Percentiles rank a stretch among this genome's conserved stretches.
These are phyloP conservation scores for Bifiguratus adelaidae DNA, from an alignment of 192 early-diverging fungal species.

Conservation along the genomic window DNA sequence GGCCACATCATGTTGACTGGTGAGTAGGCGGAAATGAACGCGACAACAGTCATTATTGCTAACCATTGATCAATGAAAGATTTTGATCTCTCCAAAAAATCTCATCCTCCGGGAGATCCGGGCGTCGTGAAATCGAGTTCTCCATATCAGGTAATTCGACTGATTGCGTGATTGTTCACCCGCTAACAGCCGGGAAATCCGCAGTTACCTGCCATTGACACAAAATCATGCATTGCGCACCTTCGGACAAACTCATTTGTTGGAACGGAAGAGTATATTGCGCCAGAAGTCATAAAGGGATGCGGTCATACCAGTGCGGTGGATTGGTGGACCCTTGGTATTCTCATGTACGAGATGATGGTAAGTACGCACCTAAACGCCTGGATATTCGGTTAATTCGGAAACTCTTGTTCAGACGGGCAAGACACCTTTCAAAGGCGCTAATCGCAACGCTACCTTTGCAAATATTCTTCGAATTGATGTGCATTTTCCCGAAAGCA, in stretches of 20 bases:
- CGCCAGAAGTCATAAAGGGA: conserved; percentile 96
- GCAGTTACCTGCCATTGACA: conserved; percentile 69
- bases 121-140: conserved; percentile 46
- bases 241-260: conserved; percentile 96
- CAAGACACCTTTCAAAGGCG: conserved; percentile 95
- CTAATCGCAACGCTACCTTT: conserved; percentile 82
- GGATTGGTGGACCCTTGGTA: conserved; percentile 99
- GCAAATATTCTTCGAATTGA: conserved; percentile 76
- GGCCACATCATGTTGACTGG: conserved; percentile 98
- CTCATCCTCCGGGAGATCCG: conserved; percentile 68
- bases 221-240: conserved; percentile 75
- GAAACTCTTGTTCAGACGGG: conserved; percentile 44
- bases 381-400: background rate
- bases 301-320: conserved; percentile 87
- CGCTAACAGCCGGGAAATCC: conserved; percentile 3
- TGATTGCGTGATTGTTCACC: background rate
- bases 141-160: conserved; percentile 35
- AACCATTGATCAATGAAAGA: conserved; percentile 46
- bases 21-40: no score
- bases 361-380: conserved; percentile 11
- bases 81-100: conserved; percentile 97
- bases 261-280: conserved; percentile 99
- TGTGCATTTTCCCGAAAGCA: conserved; percentile 54
- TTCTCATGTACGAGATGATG: conserved; percentile 98
- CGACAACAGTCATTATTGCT: no score